phyloP scores from a whole-genome alignment of 2,329 filamentous ascomycete genomes.

The Neoascochyta sp. region DNA sequence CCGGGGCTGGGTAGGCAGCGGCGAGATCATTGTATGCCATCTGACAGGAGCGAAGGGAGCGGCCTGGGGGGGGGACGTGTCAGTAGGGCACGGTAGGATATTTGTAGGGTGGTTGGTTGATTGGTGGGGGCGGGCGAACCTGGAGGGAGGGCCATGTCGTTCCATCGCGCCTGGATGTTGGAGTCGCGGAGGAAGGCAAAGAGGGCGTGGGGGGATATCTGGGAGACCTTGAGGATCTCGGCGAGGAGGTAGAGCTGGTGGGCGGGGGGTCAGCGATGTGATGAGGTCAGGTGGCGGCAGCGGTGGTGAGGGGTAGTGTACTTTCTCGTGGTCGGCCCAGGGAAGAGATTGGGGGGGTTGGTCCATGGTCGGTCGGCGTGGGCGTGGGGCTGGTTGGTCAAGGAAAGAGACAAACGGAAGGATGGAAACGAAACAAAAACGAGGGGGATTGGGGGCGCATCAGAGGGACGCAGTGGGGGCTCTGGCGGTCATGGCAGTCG shows the following conservation, averaged over 20 bases:
- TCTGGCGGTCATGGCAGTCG: constrained; percentile 30
- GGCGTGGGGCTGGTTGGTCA: constrained; percentile 25
- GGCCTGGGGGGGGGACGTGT: constrained; percentile 22
- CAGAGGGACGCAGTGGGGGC: constrained; percentile 25
- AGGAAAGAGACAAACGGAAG: constrained; percentile 28
- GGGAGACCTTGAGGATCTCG: constrained; percentile 50
- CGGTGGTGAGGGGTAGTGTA: constrained; percentile 22
- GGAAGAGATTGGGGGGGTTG: constrained; percentile 42
- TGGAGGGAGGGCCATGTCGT: constrained; percentile 48
- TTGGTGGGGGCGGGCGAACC: no score
- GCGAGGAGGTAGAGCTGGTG: constrained; percentile 45
- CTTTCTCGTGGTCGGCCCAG: constrained; percentile 49
- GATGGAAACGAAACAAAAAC: constrained; percentile 28
- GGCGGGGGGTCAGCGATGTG: no score
- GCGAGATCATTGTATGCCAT: constrained; percentile 33
- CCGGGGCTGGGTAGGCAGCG: constrained; percentile 18
- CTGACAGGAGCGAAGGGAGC: constrained; percentile 38
- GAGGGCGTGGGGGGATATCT: constrained; percentile 43
- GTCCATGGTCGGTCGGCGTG: constrained; percentile 36
- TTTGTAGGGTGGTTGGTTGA: no score
- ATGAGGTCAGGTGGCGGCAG: constrained; percentile 1
- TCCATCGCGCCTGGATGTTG: constrained; percentile 47
- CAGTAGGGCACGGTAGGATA: no score
- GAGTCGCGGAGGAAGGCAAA: constrained; percentile 44
- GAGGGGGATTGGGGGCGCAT: constrained; percentile 26